Percentiles rank a stretch among this genome's conserved stretches.
Conservation (phyloP, 129 eudicot genomes). For the Tagetes patula region DNA sequence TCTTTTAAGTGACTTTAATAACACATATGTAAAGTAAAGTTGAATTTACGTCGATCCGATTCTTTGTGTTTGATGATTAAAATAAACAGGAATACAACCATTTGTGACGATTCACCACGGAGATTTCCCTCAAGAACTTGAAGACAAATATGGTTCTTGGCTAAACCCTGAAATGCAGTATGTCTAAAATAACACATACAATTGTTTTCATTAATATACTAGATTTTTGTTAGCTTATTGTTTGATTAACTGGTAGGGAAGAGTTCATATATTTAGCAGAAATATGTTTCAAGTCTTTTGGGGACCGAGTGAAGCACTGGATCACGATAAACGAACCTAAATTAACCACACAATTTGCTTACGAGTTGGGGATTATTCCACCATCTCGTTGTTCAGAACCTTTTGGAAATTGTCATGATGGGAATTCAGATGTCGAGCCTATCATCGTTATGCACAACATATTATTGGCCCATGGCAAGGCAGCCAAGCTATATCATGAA, state of each 20-base stretch:
- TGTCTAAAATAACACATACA: background rate
- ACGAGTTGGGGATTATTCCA: constrained; percentile 43
- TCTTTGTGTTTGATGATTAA: background rate
- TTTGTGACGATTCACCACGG: constrained; percentile 71
- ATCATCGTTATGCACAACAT: constrained; percentile 63
- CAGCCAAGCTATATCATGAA: constrained; percentile 57
- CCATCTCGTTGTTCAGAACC: constrained; percentile 74
- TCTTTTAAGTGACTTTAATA: too few relatives aligned
- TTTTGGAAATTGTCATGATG: constrained; percentile 57
- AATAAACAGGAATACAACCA: constrained; percentile 58
- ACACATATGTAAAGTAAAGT: too few relatives aligned
- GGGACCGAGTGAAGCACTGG: constrained; percentile 80
- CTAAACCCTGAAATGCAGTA: constrained; percentile 76
- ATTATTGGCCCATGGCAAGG: constrained; percentile 76
- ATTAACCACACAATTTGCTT: constrained; percentile 32
- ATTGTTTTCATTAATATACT: background rate
- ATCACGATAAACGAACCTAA: constrained; percentile 74
- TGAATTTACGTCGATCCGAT: too few relatives aligned
- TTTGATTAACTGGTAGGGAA: constrained; percentile 44
- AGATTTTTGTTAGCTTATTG: background rate
- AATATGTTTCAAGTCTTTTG: constrained; percentile 62
- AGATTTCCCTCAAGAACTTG: constrained; percentile 76
- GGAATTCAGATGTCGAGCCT: constrained; percentile 78
- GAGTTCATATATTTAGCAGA: constrained; percentile 64
- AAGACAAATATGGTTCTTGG: constrained; percentile 71